A percentile compares a stretch with the other conserved stretches of the same genome.
These are phyloP conservation scores for Penicillium maclennaniae DNA, from an alignment of 495 filamentous ascomycete genomes.

Conservation along the genomic window DNA sequence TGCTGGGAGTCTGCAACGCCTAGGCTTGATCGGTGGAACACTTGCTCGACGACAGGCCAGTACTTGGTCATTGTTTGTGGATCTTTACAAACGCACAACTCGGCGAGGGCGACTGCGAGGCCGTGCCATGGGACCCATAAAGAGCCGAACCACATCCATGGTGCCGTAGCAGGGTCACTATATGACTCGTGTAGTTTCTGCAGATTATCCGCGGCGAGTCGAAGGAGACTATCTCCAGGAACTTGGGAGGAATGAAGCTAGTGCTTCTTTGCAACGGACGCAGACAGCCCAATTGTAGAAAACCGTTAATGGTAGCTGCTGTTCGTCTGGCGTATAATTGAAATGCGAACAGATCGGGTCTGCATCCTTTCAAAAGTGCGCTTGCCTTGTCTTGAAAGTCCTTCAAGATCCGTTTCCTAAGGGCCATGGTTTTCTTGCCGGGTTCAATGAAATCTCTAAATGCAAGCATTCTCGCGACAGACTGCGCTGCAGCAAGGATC, in stretches of 20 bases:
- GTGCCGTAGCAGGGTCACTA: slow-evolving; percentile 19
- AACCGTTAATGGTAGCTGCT: slow-evolving; percentile 22
- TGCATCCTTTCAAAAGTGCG: slow-evolving; percentile 19
- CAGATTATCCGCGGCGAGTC: slow-evolving; percentile 31
- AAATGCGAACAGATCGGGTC: slow-evolving; percentile 22
- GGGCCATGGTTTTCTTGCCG: slow-evolving; percentile 17
- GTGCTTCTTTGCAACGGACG: slow-evolving; percentile 27
- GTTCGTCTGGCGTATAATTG: slow-evolving; percentile 27
- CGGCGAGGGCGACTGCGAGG: slow-evolving; percentile 54
- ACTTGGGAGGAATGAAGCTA: slow-evolving; percentile 26
- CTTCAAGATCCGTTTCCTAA: slow-evolving; percentile 27
- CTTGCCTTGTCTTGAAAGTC: slow-evolving; percentile 26
- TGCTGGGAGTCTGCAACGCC: slow-evolving; percentile 50
- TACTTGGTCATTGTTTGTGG: slow-evolving; percentile 61
- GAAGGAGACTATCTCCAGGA: slow-evolving; percentile 24
- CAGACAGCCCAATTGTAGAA: slow-evolving; percentile 30
- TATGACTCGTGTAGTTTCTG: slow-evolving; percentile 17
- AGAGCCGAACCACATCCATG: slow-evolving; percentile 39
- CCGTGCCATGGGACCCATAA: slow-evolving; percentile 47
- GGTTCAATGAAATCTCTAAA: slow-evolving; percentile 28
- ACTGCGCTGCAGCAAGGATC: slow-evolving; percentile 24
- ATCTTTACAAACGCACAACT: slow-evolving; percentile 65
- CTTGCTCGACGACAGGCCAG: slow-evolving; percentile 64
- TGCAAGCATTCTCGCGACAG: slow-evolving; percentile 24
- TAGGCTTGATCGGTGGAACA: slow-evolving; percentile 51